Conservation (phyloP, 1,284 basidiomycete species). For the Mycena citricolor region DNA sequence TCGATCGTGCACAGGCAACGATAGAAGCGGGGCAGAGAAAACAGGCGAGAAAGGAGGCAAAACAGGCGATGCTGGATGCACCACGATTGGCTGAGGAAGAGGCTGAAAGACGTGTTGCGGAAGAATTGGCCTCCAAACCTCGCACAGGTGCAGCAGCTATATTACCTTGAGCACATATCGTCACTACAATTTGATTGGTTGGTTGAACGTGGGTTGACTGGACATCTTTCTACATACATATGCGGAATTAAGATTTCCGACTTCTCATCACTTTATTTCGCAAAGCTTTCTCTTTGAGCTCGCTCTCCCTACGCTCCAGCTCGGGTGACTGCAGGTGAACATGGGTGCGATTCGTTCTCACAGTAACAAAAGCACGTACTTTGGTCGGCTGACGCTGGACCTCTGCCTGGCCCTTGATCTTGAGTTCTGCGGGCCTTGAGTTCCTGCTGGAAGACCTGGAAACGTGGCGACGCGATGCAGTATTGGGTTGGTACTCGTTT, state of each 20-base stretch:
- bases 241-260: constrained; percentile 51
- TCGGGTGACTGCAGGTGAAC: constrained; percentile 39
- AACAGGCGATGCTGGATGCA: constrained; percentile 16
- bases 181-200: too few species aligned
- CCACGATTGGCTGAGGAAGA: constrained; percentile 17
- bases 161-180: constrained; percentile 16
- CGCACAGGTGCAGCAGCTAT: constrained; percentile 20
- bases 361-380: constrained; percentile 37
- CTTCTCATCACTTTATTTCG: constrained; percentile 78
- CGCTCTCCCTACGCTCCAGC: constrained; percentile 65
- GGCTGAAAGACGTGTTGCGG: constrained; percentile 15
- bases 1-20: neutral
- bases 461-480: constrained; percentile 36
- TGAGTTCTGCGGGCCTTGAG: constrained; percentile 45
- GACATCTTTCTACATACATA: too few species aligned
- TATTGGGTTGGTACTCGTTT: constrained; percentile 2
- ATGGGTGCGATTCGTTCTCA: neutral
- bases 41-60: constrained; percentile 18
- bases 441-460: too few species aligned
- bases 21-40: constrained; percentile 9
- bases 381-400: constrained; percentile 47
- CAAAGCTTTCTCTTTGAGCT: constrained; percentile 75
- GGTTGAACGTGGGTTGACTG: too few species aligned
- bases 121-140: constrained; percentile 18
- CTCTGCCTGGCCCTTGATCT: constrained; percentile 72